A percentile compares a stretch with the other conserved stretches of the same genome.
Evolutionary conservation across 2,329 filamentous ascomycete species (phyloP).

Genomic region (Didymosphaeria variabile): DNA sequence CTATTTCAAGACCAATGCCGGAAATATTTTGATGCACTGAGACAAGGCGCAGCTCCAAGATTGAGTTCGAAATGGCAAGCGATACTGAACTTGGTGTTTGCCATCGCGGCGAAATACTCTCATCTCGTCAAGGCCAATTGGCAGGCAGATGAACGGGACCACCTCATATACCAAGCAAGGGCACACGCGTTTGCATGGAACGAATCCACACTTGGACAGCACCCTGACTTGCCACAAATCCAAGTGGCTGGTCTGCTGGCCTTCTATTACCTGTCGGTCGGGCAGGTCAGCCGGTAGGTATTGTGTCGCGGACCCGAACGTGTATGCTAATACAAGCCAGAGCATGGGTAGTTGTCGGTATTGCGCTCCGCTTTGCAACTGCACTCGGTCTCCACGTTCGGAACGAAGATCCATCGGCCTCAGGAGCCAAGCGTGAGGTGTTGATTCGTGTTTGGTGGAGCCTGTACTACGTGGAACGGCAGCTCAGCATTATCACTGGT

Average conservation of each 20-base stretch:
- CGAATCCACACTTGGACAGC: conserved; percentile 36
- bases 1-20: conserved; percentile 47
- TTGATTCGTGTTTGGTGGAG: conserved; percentile 54
- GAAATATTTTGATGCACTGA: conserved; percentile 40
- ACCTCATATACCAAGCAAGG: conserved; percentile 51
- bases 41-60: conserved; percentile 27
- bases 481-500: conserved; percentile 51
- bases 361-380: conserved; percentile 49
- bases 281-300: conserved; percentile 54
- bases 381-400: conserved; percentile 52
- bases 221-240: conserved; percentile 51
- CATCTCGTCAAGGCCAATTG: conserved; percentile 41
- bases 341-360: conserved; percentile 50
- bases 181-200: conserved; percentile 46
- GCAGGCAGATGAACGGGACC: conserved; percentile 41
- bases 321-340: conserved; percentile 32
- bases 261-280: conserved; percentile 52
- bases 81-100: conserved; percentile 54
- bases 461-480: conserved; percentile 51
- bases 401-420: conserved; percentile 44
- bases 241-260: conserved; percentile 50
- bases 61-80: conserved; percentile 47
- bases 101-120: conserved; percentile 53
- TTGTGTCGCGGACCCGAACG: background rate
- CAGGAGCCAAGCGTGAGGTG: conserved; percentile 44